A percentile compares a stretch with the other conserved stretches of the same genome.
phyloP scores from a whole-genome alignment of 192 early-diverging fungal species.

The Pilobolus umbonatus region DNA sequence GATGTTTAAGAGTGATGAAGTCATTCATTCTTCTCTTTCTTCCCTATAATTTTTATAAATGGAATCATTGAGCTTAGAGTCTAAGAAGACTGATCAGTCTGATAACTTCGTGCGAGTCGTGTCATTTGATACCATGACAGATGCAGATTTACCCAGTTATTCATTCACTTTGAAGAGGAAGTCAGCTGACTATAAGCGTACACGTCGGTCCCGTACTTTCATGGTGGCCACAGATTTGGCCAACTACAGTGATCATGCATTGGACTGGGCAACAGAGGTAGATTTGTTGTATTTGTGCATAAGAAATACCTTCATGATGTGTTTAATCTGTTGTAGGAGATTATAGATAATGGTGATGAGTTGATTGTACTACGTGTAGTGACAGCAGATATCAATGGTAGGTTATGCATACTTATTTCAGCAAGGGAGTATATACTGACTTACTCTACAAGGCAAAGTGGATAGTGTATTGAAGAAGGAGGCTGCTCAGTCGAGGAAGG shows the following conservation, averaged over 20 bases:
- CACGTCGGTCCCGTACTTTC: slow-evolving; percentile 37
- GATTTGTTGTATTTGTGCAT: neutral
- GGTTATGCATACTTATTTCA: neutral
- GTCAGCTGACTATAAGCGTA: slow-evolving; percentile 34
- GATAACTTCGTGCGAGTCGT: slow-evolving; percentile 33
- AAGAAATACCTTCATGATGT: neutral
- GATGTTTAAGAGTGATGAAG: too few relatives aligned
- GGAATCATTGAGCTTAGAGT: neutral
- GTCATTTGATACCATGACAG: slow-evolving; percentile 35
- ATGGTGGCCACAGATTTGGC: slow-evolving; percentile 49
- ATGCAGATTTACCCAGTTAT: slow-evolving; percentile 35
- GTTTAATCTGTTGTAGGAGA: slow-evolving; percentile 19
- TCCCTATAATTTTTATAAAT: neutral
- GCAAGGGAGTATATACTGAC: neutral
- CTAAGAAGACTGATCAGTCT: neutral
- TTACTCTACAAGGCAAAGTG: neutral
- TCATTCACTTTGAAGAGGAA: slow-evolving; percentile 42
- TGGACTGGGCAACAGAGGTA: slow-evolving; percentile 44
- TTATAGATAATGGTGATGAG: slow-evolving; percentile 52
- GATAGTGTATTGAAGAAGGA: neutral
- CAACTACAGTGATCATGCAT: slow-evolving; percentile 46
- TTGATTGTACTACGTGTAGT: slow-evolving; percentile 15
- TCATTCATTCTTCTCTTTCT: neutral
- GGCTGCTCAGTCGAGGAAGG: slow-evolving; percentile 23
- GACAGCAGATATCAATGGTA: slow-evolving; percentile 20